These are phyloP conservation scores for Hibiscus syriacus DNA, from an alignment of 345 rosid genomes.

Conservation along the genomic window DNA sequence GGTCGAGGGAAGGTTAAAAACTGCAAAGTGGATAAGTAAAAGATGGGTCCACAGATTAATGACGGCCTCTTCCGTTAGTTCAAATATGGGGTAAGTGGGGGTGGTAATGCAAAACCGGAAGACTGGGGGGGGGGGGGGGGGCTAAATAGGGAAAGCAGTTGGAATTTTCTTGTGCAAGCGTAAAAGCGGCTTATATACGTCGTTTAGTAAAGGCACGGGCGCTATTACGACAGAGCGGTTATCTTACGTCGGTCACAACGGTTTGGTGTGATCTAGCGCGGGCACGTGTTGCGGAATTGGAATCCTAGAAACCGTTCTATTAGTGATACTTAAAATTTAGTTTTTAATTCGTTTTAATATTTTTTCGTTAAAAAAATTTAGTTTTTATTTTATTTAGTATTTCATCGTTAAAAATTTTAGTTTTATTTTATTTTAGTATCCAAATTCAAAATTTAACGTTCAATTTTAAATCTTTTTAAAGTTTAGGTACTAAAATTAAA, in stretches of 20 bases:
- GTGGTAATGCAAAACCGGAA: background rate
- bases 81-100: background rate
- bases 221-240: background rate
- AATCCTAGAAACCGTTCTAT: background rate
- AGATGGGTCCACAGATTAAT: constrained; percentile 6
- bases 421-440: too few species aligned
- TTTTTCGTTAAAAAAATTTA: too few species aligned
- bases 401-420: too few species aligned
- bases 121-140: background rate
- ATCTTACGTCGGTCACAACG: background rate
- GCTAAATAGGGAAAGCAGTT: background rate
- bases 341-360: too few species aligned
- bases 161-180: background rate
- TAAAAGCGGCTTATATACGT: background rate
- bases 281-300: background rate
- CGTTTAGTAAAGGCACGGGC: constrained; percentile 12
- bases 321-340: too few species aligned
- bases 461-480: too few species aligned
- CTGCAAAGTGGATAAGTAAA: background rate
- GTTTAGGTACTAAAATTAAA: too few species aligned
- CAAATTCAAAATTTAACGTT: too few species aligned
- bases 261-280: background rate
- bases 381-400: too few species aligned
- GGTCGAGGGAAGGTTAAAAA: background rate
- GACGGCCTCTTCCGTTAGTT: background rate